phyloP scores from a whole-genome alignment of 805 yeast species.

The Kuraishia hungarica region DNA sequence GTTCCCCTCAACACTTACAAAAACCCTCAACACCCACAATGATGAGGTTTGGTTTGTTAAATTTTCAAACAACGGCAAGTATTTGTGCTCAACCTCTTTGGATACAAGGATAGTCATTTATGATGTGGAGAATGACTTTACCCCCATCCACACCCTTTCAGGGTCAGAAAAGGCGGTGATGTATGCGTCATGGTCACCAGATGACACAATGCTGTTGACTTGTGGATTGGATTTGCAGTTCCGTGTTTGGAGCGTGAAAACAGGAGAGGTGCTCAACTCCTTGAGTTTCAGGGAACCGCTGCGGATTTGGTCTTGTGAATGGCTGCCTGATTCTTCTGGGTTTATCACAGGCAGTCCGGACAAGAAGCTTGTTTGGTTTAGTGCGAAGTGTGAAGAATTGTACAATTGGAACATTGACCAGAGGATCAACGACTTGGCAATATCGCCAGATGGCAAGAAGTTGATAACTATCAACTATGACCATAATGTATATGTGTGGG shows the following conservation, averaged over 20 bases:
- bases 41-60: conserved; percentile 82
- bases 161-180: conserved; percentile 49
- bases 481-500: conserved; percentile 52
- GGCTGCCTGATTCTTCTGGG: conserved; percentile 47
- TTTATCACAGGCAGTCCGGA: conserved; percentile 77
- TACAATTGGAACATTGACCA: conserved; percentile 23
- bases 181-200: conserved; percentile 69
- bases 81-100: conserved; percentile 68
- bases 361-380: conserved; percentile 45
- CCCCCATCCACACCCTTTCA: conserved; percentile 25
- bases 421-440: conserved; percentile 60
- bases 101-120: conserved; percentile 60
- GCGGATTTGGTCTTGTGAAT: conserved; percentile 55
- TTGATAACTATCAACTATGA: conserved; percentile 61
- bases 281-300: conserved; percentile 9
- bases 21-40: conserved; percentile 41
- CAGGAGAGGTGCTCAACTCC: conserved; percentile 19
- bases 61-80: conserved; percentile 71
- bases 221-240: conserved; percentile 68
- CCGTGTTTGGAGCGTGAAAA: conserved; percentile 55
- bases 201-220: conserved; percentile 56
- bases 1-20: conserved; percentile 41
- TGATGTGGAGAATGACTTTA: conserved; percentile 44
- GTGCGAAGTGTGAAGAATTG: conserved; percentile 21
- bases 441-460: conserved; percentile 54